Evolutionary conservation across 1,284 basidiomycete species (phyloP).

Genomic region (Volvariella volvacea): DNA sequence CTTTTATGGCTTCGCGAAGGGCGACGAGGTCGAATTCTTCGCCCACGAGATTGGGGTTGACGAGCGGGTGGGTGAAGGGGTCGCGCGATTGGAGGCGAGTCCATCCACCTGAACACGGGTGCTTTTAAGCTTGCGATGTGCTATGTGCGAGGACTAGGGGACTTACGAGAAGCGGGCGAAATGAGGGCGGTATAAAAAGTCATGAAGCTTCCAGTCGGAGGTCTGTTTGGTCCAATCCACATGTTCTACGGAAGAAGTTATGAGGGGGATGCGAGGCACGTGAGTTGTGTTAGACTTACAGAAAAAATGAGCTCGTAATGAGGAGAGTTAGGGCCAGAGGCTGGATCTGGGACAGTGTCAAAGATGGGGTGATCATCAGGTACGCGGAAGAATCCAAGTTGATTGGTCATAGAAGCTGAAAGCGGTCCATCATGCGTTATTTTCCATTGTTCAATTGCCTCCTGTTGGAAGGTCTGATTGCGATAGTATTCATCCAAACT

Average conservation of each 20-base stretch:
- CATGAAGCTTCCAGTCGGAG: constrained; percentile 14
- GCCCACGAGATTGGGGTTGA: constrained; percentile 26
- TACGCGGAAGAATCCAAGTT: constrained; percentile 1
- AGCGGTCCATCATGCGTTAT: neutral
- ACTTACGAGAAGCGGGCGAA: constrained; percentile 15
- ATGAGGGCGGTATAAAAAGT: constrained; percentile 11
- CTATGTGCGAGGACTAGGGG: too few relatives aligned
- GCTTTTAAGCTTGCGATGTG: too few relatives aligned
- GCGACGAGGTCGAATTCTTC: constrained; percentile 18
- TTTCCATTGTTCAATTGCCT: neutral
- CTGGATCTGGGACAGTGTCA: too few relatives aligned
- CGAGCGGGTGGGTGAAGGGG: constrained; percentile 29
- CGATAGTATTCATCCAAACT: too few relatives aligned
- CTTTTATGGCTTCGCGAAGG: constrained; percentile 18
- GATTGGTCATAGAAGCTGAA: constrained; percentile 12
- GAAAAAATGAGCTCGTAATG: constrained; percentile 4
- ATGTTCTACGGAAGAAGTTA: neutral
- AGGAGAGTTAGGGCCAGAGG: constrained; percentile 1
- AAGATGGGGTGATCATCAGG: neutral
- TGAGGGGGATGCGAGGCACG: too few relatives aligned
- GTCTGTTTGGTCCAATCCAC: neutral
- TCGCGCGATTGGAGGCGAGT: constrained; percentile 20
- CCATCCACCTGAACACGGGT: constrained; percentile 24
- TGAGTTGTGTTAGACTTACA: constrained; percentile 4
- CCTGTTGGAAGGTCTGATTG: constrained; percentile 9